Evolutionary conservation across 2,329 filamentous ascomycete genomes (phyloP).

Genomic region (Beauveria medogensis): DNA sequence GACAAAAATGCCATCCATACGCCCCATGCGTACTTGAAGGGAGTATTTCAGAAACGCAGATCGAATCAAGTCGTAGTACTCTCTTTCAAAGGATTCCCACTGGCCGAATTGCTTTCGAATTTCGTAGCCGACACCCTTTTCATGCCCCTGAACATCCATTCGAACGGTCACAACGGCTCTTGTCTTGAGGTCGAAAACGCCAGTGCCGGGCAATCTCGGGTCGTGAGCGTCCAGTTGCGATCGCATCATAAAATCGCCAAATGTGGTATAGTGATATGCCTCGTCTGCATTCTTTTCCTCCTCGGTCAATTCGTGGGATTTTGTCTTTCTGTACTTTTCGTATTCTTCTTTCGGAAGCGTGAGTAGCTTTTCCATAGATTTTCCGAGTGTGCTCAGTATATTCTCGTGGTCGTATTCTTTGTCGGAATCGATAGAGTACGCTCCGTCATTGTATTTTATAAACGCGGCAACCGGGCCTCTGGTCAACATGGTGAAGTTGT

Average conservation of each 20-base stretch:
- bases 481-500: slow-evolving; percentile 63
- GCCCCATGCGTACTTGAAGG: slow-evolving; percentile 89
- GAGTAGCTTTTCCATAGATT: slow-evolving; percentile 92
- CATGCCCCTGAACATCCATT: slow-evolving; percentile 68
- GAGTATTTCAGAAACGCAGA: slow-evolving; percentile 95
- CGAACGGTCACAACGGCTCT: slow-evolving; percentile 85
- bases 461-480: slow-evolving; percentile 73
- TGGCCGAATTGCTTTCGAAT: slow-evolving; percentile 67
- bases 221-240: slow-evolving; percentile 93
- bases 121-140: slow-evolving; percentile 78
- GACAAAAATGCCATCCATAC: slow-evolving; percentile 98
- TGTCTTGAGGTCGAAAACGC: slow-evolving; percentile 95
- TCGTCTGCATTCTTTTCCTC: slow-evolving; percentile 66
- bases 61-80: slow-evolving; percentile 95
- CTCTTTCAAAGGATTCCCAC: slow-evolving; percentile 88
- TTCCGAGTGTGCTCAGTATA: slow-evolving; percentile 83
- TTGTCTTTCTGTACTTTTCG: slow-evolving; percentile 69
- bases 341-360: slow-evolving; percentile 77
- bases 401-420: slow-evolving; percentile 83
- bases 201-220: slow-evolving; percentile 74
- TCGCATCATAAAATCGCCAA: slow-evolving; percentile 85
- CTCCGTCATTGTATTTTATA: slow-evolving; percentile 70
- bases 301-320: slow-evolving; percentile 60
- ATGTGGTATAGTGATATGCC: slow-evolving; percentile 77
- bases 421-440: slow-evolving; percentile 92